A percentile compares a stretch with the other conserved stretches of the same genome.
These are phyloP conservation scores for Alternaria viburni DNA, from an alignment of 2,329 filamentous ascomycete species.

Conservation along the genomic window DNA sequence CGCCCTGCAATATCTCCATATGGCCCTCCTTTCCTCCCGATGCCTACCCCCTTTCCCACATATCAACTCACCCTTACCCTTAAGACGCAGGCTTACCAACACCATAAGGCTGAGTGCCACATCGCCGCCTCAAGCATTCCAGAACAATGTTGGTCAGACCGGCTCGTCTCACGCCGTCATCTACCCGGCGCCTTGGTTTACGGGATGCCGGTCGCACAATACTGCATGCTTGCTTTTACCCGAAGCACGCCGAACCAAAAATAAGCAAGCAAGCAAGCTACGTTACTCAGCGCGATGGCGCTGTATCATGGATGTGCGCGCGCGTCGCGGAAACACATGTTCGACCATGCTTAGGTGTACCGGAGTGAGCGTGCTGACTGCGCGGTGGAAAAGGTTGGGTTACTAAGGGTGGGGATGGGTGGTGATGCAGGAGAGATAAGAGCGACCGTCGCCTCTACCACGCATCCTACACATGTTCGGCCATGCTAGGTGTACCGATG, in stretches of 20 bases:
- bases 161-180: neutral
- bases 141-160: neutral
- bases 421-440: neutral
- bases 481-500: neutral
- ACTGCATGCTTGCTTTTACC: neutral
- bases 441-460: neutral
- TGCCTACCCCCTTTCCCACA: neutral
- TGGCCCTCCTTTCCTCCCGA: neutral
- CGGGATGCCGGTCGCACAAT: slow-evolving; percentile 1
- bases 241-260: neutral
- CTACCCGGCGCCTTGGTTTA: neutral
- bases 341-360: neutral
- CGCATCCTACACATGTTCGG: neutral
- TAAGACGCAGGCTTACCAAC: neutral
- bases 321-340: slow-evolving; percentile 6
- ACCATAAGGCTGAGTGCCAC: neutral
- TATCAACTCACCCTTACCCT: neutral
- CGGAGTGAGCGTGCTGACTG: slow-evolving; percentile 2
- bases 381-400: neutral
- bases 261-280: neutral
- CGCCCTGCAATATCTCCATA: neutral
- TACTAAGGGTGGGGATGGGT: neutral
- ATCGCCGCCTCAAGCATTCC: neutral
- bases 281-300: neutral
- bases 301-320: neutral